A percentile compares a stretch with the other conserved stretches of the same genome.
Evolutionary conservation across 345 rosid genomes (phyloP).

Genomic region (Hibiscus tridactylites): DNA sequence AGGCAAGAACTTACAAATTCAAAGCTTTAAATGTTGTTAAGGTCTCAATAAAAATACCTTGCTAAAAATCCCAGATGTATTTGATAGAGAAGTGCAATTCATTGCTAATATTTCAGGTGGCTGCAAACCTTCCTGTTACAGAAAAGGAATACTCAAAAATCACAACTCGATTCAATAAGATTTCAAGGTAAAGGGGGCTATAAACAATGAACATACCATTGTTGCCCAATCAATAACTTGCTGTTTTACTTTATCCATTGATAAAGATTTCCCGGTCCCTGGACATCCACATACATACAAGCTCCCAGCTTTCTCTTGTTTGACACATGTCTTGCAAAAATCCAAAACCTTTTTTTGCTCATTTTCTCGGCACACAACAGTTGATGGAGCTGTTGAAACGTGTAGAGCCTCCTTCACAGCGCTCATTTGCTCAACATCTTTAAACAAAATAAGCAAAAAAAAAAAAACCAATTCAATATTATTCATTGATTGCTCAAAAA

Average conservation of each 20-base stretch:
- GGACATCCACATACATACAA: constrained; percentile 80
- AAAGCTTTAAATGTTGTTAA: not conserved
- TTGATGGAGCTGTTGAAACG: constrained; percentile 59
- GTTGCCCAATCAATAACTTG: constrained; percentile 51
- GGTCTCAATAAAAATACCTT: constrained; percentile 35
- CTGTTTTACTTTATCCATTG: constrained; percentile 62
- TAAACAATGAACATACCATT: constrained; percentile 32
- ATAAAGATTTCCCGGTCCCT: constrained; percentile 81
- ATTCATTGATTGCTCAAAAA: not conserved
- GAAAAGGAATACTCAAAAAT: not conserved
- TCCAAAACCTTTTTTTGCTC: constrained; percentile 61
- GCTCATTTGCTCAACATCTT: constrained; percentile 55
- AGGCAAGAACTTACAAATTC: constrained; percentile 11
- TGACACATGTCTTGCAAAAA: constrained; percentile 52
- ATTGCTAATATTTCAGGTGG: constrained; percentile 49
- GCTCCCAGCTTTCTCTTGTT: constrained; percentile 66
- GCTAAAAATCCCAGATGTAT: constrained; percentile 61
- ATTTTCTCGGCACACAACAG: constrained; percentile 61
- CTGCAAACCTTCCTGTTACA: constrained; percentile 40
- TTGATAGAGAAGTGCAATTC: constrained; percentile 67
- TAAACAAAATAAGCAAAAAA: not conserved
- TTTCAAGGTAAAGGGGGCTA: not conserved
- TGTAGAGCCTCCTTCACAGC: constrained; percentile 74
- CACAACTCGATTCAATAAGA: not conserved
- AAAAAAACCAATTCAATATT: not conserved